Evolutionary conservation across 805 yeast species (phyloP).

Genomic region (Candida anglica): DNA sequence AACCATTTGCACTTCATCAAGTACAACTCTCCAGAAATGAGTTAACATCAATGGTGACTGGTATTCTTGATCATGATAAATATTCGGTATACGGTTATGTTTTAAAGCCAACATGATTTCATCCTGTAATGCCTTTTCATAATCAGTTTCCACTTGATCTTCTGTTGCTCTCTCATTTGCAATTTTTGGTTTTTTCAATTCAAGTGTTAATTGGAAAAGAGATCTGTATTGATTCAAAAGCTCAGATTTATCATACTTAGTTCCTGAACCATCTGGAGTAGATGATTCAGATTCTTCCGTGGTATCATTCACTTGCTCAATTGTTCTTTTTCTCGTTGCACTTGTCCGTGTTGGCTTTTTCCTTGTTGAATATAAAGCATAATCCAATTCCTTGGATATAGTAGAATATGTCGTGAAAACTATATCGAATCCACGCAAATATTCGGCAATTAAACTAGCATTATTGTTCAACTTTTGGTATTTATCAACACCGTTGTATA

Average conservation of each 20-base stretch:
- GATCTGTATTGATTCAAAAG: constrained; percentile 16
- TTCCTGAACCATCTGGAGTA: constrained; percentile 1
- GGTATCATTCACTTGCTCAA: constrained; percentile 5
- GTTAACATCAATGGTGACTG: constrained; percentile 78
- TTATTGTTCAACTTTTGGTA: constrained; percentile 23
- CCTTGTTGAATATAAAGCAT: constrained; percentile 68
- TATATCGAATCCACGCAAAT: constrained; percentile 62
- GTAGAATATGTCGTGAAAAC: constrained; percentile 76
- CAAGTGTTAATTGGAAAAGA: constrained; percentile 22
- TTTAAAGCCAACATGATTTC: constrained; percentile 25
- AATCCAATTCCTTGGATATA: constrained; percentile 71
- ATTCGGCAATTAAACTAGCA: constrained; percentile 45
- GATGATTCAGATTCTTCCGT: constrained; percentile 1
- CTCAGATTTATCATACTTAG: constrained; percentile 3
- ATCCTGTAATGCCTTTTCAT: constrained; percentile 28
- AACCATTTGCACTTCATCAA: constrained; percentile 96
- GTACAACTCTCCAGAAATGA: constrained; percentile 84
- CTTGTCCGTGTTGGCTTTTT: constrained; percentile 43
- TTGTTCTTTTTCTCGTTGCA: constrained; percentile 24
- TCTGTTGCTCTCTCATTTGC: constrained; percentile 21
- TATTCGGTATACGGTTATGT: constrained; percentile 21
- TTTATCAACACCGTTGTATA: constrained; percentile 54
- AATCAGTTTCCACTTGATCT: constrained; percentile 22
- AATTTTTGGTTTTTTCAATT: constrained; percentile 19
- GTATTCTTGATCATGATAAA: constrained; percentile 38